A percentile compares a stretch with the other conserved stretches of the same genome.
Conservation (phyloP, 2,329 filamentous ascomycete genomes). For the Colletotrichum spaethianum region DNA sequence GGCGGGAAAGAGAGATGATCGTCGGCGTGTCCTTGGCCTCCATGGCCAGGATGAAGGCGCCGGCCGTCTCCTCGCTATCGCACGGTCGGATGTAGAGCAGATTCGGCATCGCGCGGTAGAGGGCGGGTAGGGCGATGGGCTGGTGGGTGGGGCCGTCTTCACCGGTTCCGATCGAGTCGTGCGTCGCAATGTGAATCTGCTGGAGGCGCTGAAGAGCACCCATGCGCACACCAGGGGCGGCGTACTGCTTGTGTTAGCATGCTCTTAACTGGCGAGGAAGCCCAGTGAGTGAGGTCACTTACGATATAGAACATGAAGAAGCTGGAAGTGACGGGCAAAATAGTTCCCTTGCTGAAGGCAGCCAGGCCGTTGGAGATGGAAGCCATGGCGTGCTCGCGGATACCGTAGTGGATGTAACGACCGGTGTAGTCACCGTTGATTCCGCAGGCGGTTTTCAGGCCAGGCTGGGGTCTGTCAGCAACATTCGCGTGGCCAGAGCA, state of each 20-base stretch:
- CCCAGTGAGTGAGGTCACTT: conserved; percentile 39
- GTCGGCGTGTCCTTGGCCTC: conserved; percentile 56
- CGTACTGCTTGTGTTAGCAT: conserved; percentile 52
- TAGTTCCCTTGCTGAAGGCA: conserved; percentile 67
- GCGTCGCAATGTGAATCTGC: conserved; percentile 72
- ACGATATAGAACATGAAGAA: conserved; percentile 76
- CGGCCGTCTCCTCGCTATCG: conserved; percentile 70
- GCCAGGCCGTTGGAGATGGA: conserved; percentile 71
- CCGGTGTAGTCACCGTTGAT: conserved; percentile 69
- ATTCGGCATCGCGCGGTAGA: conserved; percentile 76
- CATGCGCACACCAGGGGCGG: conserved; percentile 73
- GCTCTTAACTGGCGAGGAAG: neutral
- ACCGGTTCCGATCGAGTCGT: conserved; percentile 72
- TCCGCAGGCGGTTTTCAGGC: conserved; percentile 58
- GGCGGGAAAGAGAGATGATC: conserved; percentile 64
- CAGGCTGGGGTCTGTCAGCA: conserved; percentile 43
- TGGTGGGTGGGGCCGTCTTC: conserved; percentile 76
- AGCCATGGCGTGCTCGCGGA: conserved; percentile 75
- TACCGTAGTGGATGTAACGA: conserved; percentile 72
- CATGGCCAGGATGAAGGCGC: conserved; percentile 67
- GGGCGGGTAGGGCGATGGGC: conserved; percentile 68
- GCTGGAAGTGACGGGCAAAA: conserved; percentile 70
- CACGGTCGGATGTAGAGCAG: conserved; percentile 72
- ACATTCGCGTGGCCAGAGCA: neutral
- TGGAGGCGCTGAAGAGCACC: conserved; percentile 70